phyloP scores from a whole-genome alignment of 768 basidiomycete species.

The Tubosaeta sp. region DNA sequence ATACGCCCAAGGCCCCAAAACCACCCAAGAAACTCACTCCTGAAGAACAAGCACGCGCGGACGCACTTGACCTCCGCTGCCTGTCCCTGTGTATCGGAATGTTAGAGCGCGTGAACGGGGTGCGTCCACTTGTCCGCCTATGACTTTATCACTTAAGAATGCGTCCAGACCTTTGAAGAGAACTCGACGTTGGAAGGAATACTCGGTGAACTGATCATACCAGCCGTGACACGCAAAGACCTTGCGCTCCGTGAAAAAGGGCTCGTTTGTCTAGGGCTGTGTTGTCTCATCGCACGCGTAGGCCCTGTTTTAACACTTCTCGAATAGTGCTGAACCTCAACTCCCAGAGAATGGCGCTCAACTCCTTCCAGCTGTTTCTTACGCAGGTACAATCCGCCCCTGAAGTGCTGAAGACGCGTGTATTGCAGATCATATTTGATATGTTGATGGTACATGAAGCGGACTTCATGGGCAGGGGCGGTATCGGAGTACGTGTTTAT shows the following conservation, averaged over 20 bases:
- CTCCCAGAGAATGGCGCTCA: slow-evolving; percentile 29
- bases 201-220: slow-evolving; percentile 81
- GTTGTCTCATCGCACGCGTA: slow-evolving; percentile 65
- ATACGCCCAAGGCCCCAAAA: slow-evolving; percentile 16
- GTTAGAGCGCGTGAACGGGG: slow-evolving; percentile 82
- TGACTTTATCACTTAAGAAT: background rate
- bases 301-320: background rate
- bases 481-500: slow-evolving; percentile 27
- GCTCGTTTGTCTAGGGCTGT: slow-evolving; percentile 64
- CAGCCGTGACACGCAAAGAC: slow-evolving; percentile 86
- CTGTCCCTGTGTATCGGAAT: slow-evolving; percentile 74
- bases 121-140: slow-evolving; percentile 33
- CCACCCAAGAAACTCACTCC: slow-evolving; percentile 43
- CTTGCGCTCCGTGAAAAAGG: slow-evolving; percentile 60
- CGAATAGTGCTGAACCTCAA: background rate
- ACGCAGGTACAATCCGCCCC: slow-evolving; percentile 66
- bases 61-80: slow-evolving; percentile 70
- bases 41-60: slow-evolving; percentile 55
- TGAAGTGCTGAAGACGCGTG: slow-evolving; percentile 58
- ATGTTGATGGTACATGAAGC: slow-evolving; percentile 80
- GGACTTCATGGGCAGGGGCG: slow-evolving; percentile 50
- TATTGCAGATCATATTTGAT: slow-evolving; percentile 84
- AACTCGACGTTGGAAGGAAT: slow-evolving; percentile 67
- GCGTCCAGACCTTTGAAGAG: slow-evolving; percentile 50
- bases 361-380: slow-evolving; percentile 77